Conservation (phyloP, 441 rosid species). For the Capsella rubella region DNA sequence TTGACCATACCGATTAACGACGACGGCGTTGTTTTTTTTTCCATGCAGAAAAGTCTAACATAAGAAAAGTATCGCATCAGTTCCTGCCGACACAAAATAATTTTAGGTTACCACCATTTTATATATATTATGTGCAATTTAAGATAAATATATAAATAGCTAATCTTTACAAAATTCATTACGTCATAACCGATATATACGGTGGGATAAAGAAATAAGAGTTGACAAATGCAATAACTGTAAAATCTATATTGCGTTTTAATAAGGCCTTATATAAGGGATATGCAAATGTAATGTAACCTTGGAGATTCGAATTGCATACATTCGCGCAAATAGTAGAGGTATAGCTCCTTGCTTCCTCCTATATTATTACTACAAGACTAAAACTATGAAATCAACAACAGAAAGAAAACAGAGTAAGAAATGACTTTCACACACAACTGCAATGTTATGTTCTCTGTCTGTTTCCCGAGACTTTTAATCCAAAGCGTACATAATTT, state of each 20-base stretch:
- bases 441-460: too few species aligned
- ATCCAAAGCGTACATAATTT: too few species aligned
- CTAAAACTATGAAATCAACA: too few species aligned
- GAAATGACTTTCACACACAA: too few species aligned
- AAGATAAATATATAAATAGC: constrained; percentile 1
- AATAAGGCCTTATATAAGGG: too few species aligned
- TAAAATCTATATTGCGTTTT: background rate
- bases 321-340: too few species aligned
- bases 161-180: background rate
- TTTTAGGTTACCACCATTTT: background rate
- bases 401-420: too few species aligned
- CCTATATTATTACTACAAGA: too few species aligned
- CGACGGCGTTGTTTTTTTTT: background rate
- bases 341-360: too few species aligned
- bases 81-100: background rate
- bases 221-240: constrained; percentile 6
- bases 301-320: too few species aligned
- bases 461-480: too few species aligned
- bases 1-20: background rate
- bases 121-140: background rate
- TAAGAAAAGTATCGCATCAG: background rate
- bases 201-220: background rate
- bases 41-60: background rate
- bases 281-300: too few species aligned
- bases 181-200: background rate